A percentile compares a stretch with the other conserved stretches of the same genome.
These are phyloP conservation scores for Suillus spraguei DNA, from an alignment of 768 basidiomycete species.

Conservation along the genomic window DNA sequence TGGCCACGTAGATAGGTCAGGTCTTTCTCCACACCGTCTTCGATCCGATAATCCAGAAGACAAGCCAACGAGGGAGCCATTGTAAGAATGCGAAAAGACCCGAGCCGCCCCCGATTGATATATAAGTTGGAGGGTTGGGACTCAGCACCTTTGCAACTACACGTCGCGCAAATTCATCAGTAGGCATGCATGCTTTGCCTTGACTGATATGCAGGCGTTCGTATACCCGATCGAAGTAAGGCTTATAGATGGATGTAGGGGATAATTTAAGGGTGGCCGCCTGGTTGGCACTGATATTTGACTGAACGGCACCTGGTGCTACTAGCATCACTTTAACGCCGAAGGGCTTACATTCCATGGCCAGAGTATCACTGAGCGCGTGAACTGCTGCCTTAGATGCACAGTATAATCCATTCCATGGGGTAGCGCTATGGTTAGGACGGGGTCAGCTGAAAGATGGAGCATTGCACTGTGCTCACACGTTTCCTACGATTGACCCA, in stretches of 20 bases:
- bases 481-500: no score
- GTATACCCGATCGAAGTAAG: slow-evolving; percentile 53
- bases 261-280: slow-evolving; percentile 45
- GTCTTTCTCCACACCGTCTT: background rate
- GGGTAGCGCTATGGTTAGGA: slow-evolving; percentile 50
- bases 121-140: slow-evolving; percentile 50
- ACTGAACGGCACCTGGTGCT: slow-evolving; percentile 64
- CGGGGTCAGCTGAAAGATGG: slow-evolving; percentile 9
- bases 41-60: slow-evolving; percentile 16
- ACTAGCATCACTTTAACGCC: slow-evolving; percentile 72
- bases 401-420: slow-evolving; percentile 67
- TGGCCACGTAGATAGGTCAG: background rate
- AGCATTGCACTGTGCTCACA: no score
- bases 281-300: slow-evolving; percentile 64
- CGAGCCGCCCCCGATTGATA: slow-evolving; percentile 49
- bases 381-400: slow-evolving; percentile 62
- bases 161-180: slow-evolving; percentile 50
- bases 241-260: slow-evolving; percentile 54
- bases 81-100: slow-evolving; percentile 18
- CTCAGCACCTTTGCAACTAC: slow-evolving; percentile 54
- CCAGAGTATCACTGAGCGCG: slow-evolving; percentile 61
- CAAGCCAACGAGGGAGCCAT: slow-evolving; percentile 30
- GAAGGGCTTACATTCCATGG: slow-evolving; percentile 76
- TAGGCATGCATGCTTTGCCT: slow-evolving; percentile 46
- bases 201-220: slow-evolving; percentile 60